Evolutionary conservation across 139 green algal genomes (phyloP).

Genomic region (Edaphochlamys debaryana): DNA sequence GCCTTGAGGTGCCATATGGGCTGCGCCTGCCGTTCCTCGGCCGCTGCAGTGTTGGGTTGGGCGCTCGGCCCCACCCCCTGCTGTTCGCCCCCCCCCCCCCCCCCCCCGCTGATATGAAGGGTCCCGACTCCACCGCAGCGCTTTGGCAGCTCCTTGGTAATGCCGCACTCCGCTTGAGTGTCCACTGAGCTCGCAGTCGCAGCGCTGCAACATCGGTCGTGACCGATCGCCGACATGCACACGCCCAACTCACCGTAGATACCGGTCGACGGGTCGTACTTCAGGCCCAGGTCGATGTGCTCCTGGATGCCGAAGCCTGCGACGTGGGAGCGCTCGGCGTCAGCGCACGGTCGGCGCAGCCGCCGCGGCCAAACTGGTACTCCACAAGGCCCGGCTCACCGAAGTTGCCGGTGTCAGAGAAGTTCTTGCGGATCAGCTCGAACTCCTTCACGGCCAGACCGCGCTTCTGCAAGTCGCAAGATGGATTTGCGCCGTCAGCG

Average conservation of each 20-base stretch:
- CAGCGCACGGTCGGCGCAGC: neutral
- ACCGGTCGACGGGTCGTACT: constrained; percentile 99
- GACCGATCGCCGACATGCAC: too few relatives aligned
- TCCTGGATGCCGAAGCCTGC: constrained; percentile 95
- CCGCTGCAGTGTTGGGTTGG: too few relatives aligned
- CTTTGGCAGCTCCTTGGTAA: too few relatives aligned
- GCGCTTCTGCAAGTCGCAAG: constrained; percentile 78
- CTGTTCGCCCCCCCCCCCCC: too few relatives aligned
- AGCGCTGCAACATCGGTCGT: too few relatives aligned
- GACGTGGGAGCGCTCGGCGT: neutral
- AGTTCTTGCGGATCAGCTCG: constrained; percentile 97
- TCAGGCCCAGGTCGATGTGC: constrained; percentile 99
- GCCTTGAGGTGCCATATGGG: too few relatives aligned
- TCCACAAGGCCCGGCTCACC: constrained; percentile 50
- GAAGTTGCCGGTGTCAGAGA: constrained; percentile 97
- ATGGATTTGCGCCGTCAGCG: neutral
- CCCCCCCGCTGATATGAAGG: too few relatives aligned
- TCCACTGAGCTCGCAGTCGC: too few relatives aligned
- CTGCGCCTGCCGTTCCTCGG: too few relatives aligned
- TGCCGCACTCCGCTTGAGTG: too few relatives aligned
- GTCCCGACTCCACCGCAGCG: too few relatives aligned
- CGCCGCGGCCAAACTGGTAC: neutral
- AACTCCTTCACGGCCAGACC: constrained; percentile 99
- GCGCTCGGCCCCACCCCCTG: too few relatives aligned
- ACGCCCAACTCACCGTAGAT: constrained; percentile 90